Evolutionary conservation across 2,329 filamentous ascomycete genomes (phyloP).

Genomic region (Ophiocordyceps australis): DNA sequence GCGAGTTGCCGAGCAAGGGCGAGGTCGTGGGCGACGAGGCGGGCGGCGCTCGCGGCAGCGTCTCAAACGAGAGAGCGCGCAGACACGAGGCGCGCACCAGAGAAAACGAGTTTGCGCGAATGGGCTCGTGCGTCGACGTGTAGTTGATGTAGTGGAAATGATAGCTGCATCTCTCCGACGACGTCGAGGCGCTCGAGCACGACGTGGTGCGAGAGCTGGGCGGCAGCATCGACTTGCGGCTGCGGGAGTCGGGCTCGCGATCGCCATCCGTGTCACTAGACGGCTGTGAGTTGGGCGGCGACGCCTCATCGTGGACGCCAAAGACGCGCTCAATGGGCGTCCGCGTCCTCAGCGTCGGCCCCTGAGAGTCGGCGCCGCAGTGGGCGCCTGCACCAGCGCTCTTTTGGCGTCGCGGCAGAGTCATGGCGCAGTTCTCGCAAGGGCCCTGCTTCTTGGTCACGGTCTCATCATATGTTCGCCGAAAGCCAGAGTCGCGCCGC

Average conservation of each 20-base stretch:
- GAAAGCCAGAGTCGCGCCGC: conserved; percentile 39
- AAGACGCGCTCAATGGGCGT: conserved; percentile 42
- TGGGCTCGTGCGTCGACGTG: conserved; percentile 48
- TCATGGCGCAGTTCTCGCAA: conserved; percentile 52
- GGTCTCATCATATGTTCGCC: conserved; percentile 46
- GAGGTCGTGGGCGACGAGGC: conserved; percentile 19
- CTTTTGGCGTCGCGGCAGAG: conserved; percentile 28
- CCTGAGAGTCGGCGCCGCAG: conserved; percentile 19
- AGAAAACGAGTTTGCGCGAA: conserved; percentile 43
- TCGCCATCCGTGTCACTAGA: conserved; percentile 34
- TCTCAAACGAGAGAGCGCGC: conserved; percentile 48
- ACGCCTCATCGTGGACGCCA: conserved; percentile 23
- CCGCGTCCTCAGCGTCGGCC: conserved; percentile 40
- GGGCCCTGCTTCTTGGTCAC: conserved; percentile 44
- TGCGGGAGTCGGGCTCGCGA: conserved; percentile 20
- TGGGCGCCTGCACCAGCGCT: conserved; percentile 8
- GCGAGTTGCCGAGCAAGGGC: conserved; percentile 17
- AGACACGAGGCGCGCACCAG: conserved; percentile 48
- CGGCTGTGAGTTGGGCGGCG: conserved; percentile 32
- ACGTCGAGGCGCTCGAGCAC: conserved; percentile 33
- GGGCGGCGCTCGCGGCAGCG: conserved; percentile 36
- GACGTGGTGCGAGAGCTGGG: conserved; percentile 25
- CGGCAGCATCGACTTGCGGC: conserved; percentile 22
- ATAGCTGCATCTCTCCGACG: conserved; percentile 22
- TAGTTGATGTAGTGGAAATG: conserved; percentile 51